Percentiles rank a stretch among this genome's conserved stretches.
Conservation (phyloP, 176 grass and related monocot genomes). For the Secale cereale region DNA sequence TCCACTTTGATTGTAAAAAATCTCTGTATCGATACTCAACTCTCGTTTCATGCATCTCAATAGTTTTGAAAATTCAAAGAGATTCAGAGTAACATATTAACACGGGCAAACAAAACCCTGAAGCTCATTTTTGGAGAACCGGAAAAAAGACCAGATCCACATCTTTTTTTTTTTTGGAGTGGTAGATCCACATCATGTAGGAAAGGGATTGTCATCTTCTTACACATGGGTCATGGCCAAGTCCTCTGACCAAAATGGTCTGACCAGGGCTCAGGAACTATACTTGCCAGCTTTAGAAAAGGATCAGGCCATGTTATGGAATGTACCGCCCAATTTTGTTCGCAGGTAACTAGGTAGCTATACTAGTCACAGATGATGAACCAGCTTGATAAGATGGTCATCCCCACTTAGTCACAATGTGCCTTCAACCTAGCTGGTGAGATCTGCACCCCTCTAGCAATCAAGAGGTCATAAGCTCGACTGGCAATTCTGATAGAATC, state of each 20-base stretch:
- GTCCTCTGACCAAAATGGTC: not conserved
- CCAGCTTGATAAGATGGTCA: not conserved
- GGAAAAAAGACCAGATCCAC: not conserved
- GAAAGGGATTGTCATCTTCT: not conserved
- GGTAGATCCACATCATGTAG: not conserved
- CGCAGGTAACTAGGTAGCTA: not conserved
- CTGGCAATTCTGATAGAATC: not conserved
- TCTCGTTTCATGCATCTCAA: not conserved
- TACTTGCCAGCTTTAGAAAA: not conserved
- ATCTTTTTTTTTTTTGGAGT: not conserved
- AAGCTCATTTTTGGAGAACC: not conserved
- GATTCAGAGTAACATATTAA: not conserved
- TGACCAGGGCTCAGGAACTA: not conserved
- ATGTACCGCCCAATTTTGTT: not conserved
- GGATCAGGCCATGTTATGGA: not conserved
- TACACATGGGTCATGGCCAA: not conserved
- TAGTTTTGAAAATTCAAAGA: conserved; percentile 9
- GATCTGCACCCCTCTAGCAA: conserved; percentile 1
- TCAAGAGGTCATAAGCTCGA: not conserved
- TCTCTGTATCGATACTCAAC: not conserved
- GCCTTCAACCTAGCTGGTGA: not conserved
- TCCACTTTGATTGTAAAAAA: conserved; percentile 1
- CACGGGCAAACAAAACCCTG: not conserved
- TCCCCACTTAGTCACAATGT: not conserved
- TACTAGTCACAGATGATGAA: not conserved